Conservation (phyloP, 2,329 filamentous ascomycete genomes). For the Pestalotiopsis sp. region DNA sequence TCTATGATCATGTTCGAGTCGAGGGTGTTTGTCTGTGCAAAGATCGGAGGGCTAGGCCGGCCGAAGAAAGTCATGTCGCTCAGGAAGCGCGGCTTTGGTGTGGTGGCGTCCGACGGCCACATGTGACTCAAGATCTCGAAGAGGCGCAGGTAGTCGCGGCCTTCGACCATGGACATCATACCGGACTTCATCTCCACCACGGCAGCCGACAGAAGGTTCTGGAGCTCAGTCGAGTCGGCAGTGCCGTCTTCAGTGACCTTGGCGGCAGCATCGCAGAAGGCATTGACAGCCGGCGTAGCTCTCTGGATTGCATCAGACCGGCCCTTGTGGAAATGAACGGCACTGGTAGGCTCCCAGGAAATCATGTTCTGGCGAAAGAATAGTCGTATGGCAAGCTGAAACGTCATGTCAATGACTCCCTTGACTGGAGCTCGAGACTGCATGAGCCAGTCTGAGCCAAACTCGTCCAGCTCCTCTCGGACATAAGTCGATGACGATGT, state of each 20-base stretch:
- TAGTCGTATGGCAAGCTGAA: slow-evolving; percentile 14
- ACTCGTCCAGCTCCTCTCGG: slow-evolving; percentile 11
- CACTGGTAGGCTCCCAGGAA: slow-evolving; percentile 14
- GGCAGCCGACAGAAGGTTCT: neutral
- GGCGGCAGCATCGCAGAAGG: slow-evolving; percentile 13
- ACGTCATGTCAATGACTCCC: slow-evolving; percentile 15
- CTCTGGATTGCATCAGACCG: slow-evolving; percentile 13
- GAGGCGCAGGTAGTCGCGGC: slow-evolving; percentile 8
- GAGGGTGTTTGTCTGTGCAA: slow-evolving; percentile 10
- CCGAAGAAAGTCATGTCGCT: slow-evolving; percentile 8
- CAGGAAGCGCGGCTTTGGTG: slow-evolving; percentile 11
- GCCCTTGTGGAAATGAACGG: slow-evolving; percentile 10
- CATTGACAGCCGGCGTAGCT: slow-evolving; percentile 13
- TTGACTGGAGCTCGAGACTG: slow-evolving; percentile 11
- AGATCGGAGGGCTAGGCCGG: slow-evolving; percentile 7
- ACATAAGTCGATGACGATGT: slow-evolving; percentile 13
- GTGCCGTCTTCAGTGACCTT: neutral
- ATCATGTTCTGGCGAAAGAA: slow-evolving; percentile 14
- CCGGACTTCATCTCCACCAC: neutral
- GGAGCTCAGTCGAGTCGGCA: neutral
- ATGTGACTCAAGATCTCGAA: slow-evolving; percentile 9
- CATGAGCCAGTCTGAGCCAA: slow-evolving; percentile 13
- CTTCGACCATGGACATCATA: slow-evolving; percentile 3
- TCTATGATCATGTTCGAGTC: slow-evolving; percentile 3
- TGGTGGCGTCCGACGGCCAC: slow-evolving; percentile 5